Percentiles rank a stretch among this genome's conserved stretches.
These are phyloP conservation scores for Paradendryphiella salina DNA, from an alignment of 2,329 filamentous ascomycete genomes.

Conservation along the genomic window DNA sequence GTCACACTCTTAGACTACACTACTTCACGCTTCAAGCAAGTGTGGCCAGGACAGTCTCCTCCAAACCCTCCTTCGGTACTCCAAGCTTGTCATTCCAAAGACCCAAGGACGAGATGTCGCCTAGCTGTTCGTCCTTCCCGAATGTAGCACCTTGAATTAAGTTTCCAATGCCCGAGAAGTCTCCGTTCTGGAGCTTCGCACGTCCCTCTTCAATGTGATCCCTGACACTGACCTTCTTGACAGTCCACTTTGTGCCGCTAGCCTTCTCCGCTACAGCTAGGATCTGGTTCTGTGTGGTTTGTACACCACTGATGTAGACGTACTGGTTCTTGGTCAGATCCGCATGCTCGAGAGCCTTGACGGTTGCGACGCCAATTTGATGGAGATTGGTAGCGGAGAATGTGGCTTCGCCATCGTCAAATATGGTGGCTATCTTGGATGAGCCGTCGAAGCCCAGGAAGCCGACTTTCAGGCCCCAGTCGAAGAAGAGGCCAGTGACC, in stretches of 20 bases:
- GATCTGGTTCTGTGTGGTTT: conserved; percentile 62
- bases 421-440: conserved; percentile 57
- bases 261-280: conserved; percentile 57
- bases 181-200: conserved; percentile 45
- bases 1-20: neutral
- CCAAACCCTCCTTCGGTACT: conserved; percentile 47
- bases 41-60: conserved; percentile 35
- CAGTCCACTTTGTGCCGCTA: conserved; percentile 56
- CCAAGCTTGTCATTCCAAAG: conserved; percentile 51
- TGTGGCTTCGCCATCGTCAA: conserved; percentile 59
- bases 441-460: conserved; percentile 58
- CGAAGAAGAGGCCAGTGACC: conserved; percentile 59
- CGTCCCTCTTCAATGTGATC: conserved; percentile 37
- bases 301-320: conserved; percentile 61
- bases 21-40: neutral
- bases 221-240: conserved; percentile 48
- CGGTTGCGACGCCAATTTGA: conserved; percentile 58
- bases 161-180: conserved; percentile 30
- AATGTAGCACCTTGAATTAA: conserved; percentile 29
- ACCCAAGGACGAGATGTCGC: conserved; percentile 27
- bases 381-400: conserved; percentile 58
- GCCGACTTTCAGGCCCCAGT: conserved; percentile 58
- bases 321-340: conserved; percentile 62
- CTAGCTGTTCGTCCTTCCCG: conserved; percentile 22
- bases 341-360: conserved; percentile 55